phyloP scores from a whole-genome alignment of 768 basidiomycete genomes.

The Kwoniella sp. region DNA sequence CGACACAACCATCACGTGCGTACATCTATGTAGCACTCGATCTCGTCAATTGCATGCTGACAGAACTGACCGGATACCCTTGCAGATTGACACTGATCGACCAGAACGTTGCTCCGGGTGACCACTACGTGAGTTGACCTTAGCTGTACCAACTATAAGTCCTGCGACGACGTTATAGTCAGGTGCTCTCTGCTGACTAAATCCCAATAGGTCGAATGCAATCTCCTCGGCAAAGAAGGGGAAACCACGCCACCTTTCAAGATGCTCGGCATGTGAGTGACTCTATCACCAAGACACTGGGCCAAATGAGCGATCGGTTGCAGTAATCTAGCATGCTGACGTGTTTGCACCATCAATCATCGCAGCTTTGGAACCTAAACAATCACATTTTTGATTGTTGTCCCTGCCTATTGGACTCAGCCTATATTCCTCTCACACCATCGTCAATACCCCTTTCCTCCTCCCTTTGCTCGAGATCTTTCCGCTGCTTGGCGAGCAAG shows the following conservation, averaged over 20 bases:
- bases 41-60: background rate
- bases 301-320: background rate
- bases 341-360: no score
- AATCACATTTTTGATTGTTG: no score
- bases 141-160: background rate
- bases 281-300: background rate
- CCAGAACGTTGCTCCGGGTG: constrained; percentile 73
- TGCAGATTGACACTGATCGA: constrained; percentile 81
- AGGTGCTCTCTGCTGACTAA: background rate
- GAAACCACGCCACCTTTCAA: constrained; percentile 76
- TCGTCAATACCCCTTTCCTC: no score
- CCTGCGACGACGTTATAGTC: no score
- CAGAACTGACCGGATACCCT: background rate
- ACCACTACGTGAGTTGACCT: constrained; percentile 66
- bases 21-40: constrained; percentile 25
- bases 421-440: no score
- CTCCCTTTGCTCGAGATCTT: no score
- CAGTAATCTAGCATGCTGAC: no score
- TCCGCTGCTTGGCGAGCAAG: no score
- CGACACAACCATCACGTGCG: constrained; percentile 69
- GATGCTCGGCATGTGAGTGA: constrained; percentile 71
- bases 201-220: constrained; percentile 67
- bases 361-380: no score
- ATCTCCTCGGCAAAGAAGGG: constrained; percentile 72
- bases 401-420: no score